Base-by-base conservation (phyloP, 2,329 filamentous ascomycete species). In the Fusarium sp. region DNA sequence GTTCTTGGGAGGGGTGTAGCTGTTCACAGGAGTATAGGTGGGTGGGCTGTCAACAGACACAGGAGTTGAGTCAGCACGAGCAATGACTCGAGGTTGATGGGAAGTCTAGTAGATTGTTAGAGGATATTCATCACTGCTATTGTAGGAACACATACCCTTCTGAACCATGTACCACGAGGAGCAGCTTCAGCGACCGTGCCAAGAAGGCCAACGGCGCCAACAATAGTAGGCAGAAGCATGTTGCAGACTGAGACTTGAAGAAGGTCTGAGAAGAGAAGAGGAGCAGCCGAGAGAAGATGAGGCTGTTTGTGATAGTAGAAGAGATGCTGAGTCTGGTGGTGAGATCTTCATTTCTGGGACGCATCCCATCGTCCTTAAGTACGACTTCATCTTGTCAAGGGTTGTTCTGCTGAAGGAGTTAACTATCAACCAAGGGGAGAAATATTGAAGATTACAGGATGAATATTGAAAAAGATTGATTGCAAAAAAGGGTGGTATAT, bases 151-250 rank as follows among this genome's bases (percentile, higher is more conserved):
- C 63, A 53, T 69, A 76, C 73, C 63, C 66, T 48, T 31, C 59
- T 39, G 22, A 58, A 63, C 45, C 60, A 63, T 28, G 51, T 46
- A 20, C 65, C 70, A 24, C 68, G 66, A 22, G 72, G 75, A 49
- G 73, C 74, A 15, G 75, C 77, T 38, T 78, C 72, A 31, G 60
- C 76, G 9, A 56, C 61, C 15, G 74, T 58, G 39, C 63, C 66
- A 34, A 76, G 58, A 43, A 78, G 70, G 68, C 75, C 74, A 44
- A 69, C 54, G 50, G 72, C 73, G 51, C 74, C 67, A 55, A 76
- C 34, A 34, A 77, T 45, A 7, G 66, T 66, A 17, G 63, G 38
- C 44, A 75, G 50, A 67, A 66, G 66, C 76, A 78, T 77, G 4
- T 46, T 72, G 58, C 20, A 43, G 39, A 31, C 10, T 15, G 10